These are phyloP conservation scores for Colletotrichum lindemuthianum DNA, from an alignment of 2,329 filamentous ascomycete species.

Conservation along the genomic window DNA sequence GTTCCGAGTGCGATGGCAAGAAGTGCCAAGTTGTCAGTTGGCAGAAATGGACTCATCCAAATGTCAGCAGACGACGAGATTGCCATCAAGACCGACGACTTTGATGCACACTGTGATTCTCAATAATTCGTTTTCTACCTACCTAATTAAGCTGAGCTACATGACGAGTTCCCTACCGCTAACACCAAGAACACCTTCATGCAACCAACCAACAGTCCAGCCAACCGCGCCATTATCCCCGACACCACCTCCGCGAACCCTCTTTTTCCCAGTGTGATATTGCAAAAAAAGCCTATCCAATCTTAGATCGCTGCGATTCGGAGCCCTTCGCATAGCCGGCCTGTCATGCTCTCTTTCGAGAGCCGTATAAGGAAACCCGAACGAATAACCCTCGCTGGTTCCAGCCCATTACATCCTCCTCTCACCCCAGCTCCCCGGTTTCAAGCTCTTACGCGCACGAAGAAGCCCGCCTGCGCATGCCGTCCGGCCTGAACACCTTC, in stretches of 20 bases:
- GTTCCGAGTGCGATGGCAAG: too few relatives aligned
- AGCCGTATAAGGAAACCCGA: slow-evolving; percentile 3
- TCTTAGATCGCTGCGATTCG: slow-evolving; percentile 11
- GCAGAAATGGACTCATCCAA: too few relatives aligned
- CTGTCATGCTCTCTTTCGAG: neutral
- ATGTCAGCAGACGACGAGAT: too few relatives aligned
- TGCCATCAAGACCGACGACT: too few relatives aligned
- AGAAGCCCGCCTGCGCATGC: slow-evolving; percentile 26
- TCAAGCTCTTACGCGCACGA: slow-evolving; percentile 10
- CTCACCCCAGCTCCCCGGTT: neutral
- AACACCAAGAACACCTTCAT: slow-evolving; percentile 6
- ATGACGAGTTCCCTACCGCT: slow-evolving; percentile 3
- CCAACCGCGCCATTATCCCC: neutral
- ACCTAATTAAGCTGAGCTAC: slow-evolving; percentile 3
- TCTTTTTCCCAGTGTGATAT: neutral
- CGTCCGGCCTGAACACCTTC: slow-evolving; percentile 30
- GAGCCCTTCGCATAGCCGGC: slow-evolving; percentile 19
- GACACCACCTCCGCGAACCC: slow-evolving; percentile 13
- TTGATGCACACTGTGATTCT: too few relatives aligned
- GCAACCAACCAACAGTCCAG: neutral
- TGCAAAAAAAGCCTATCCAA: neutral
- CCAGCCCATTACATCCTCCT: slow-evolving; percentile 25
- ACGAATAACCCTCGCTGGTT: slow-evolving; percentile 1
- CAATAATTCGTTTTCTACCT: neutral
- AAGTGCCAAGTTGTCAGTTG: too few relatives aligned